A percentile compares a stretch with the other conserved stretches of the same genome.
Conservation (phyloP, 1,139 yeast species). For the Hansenula sp. region DNA sequence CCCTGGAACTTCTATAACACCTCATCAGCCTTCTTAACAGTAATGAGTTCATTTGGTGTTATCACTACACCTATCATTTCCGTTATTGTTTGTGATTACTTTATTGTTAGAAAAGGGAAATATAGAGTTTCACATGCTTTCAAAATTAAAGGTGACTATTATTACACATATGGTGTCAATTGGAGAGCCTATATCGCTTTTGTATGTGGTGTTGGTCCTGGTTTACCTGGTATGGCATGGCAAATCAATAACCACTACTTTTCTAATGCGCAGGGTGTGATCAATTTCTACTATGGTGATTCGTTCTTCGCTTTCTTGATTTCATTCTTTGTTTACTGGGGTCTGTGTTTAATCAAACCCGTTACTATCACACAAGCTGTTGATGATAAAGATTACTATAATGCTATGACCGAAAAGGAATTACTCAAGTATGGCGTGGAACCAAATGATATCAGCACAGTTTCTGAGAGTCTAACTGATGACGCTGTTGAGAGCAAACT, state of each 20-base stretch:
- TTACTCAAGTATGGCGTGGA: constrained; percentile 6
- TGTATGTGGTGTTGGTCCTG: constrained; percentile 37
- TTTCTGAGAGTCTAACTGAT: neutral
- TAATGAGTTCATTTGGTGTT: constrained; percentile 41
- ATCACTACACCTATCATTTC: constrained; percentile 42
- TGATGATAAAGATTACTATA: constrained; percentile 36
- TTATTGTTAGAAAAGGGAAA: constrained; percentile 31
- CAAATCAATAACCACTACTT: constrained; percentile 27
- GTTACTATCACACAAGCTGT: constrained; percentile 28
- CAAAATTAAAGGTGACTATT: constrained; percentile 33
- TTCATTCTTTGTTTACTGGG: constrained; percentile 35
- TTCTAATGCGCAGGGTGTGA: constrained; percentile 28
- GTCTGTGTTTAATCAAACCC: constrained; percentile 34
- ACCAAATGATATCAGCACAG: neutral
- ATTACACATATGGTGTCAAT: constrained; percentile 36
- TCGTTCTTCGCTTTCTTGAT: constrained; percentile 38
- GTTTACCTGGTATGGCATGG: constrained; percentile 41
- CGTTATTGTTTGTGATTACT: constrained; percentile 39
- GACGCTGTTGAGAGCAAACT: neutral
- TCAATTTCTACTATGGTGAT: constrained; percentile 38
- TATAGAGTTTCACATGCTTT: constrained; percentile 35
- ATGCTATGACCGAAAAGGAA: constrained; percentile 33
- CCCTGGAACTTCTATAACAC: constrained; percentile 48
- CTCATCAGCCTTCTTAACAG: constrained; percentile 40
- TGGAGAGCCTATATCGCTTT: constrained; percentile 40